phyloP scores from a whole-genome alignment of 495 filamentous ascomycete species.

The Patellaria atrata region DNA sequence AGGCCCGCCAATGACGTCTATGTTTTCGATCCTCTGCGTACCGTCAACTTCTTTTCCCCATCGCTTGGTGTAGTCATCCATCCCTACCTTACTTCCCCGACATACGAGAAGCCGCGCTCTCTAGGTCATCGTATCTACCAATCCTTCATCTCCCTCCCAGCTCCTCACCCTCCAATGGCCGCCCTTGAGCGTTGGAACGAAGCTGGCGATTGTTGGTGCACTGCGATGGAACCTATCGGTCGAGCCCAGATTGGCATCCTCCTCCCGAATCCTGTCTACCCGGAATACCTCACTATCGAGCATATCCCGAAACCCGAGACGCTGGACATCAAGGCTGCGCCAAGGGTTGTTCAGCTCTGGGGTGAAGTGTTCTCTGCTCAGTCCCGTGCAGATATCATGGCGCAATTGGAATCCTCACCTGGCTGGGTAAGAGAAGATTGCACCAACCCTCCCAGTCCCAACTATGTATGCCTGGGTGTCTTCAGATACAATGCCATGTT shows the following conservation, averaged over 20 bases:
- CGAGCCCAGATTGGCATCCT: constrained; percentile 34
- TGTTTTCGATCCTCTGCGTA: no score
- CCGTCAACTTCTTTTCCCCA: constrained; percentile 25
- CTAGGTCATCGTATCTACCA: neutral
- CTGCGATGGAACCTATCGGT: constrained; percentile 24
- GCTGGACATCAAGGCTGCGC: constrained; percentile 38
- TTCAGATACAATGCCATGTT: no score
- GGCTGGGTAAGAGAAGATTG: constrained; percentile 15
- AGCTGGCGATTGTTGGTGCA: constrained; percentile 55
- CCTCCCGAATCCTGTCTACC: constrained; percentile 34
- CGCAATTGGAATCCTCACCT: constrained; percentile 3
- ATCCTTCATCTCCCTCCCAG: constrained; percentile 8
- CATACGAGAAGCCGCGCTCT: neutral
- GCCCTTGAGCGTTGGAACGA: constrained; percentile 46
- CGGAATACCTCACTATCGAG: constrained; percentile 45
- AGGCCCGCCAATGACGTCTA: no score
- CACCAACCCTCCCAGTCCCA: constrained; percentile 9
- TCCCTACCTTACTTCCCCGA: constrained; percentile 21
- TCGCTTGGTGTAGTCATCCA: constrained; percentile 21
- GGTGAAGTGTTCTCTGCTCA: constrained; percentile 24
- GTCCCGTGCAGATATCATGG: neutral
- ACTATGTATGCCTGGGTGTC: constrained; percentile 37
- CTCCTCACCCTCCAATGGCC: constrained; percentile 19
- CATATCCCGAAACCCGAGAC: constrained; percentile 41
- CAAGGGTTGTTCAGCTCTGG: constrained; percentile 48